Conservation (phyloP, 495 filamentous ascomycete genomes). For the Bathelium albidoporum region DNA sequence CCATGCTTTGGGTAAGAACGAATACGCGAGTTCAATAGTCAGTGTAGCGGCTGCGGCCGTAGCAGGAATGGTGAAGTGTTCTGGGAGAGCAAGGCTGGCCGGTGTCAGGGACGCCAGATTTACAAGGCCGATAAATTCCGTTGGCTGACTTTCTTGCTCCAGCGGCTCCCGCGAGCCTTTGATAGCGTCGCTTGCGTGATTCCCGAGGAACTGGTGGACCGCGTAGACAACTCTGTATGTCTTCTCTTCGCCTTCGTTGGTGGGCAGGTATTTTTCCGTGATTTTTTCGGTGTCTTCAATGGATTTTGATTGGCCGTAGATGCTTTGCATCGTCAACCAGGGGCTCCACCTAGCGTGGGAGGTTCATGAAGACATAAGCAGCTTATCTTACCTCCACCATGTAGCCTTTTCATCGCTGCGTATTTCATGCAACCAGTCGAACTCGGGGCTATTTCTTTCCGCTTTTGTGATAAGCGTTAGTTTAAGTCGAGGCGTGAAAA, state of each 20-base stretch:
- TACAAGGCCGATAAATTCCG: slow-evolving; percentile 13
- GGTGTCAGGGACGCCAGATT: slow-evolving; percentile 7
- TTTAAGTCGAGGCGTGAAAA: slow-evolving; percentile 18
- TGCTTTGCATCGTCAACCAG: slow-evolving; percentile 8
- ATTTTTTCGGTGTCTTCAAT: slow-evolving; percentile 13
- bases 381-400: slow-evolving; percentile 15
- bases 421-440: slow-evolving; percentile 18
- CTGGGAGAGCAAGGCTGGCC: slow-evolving; percentile 10
- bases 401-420: slow-evolving; percentile 16
- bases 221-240: slow-evolving; percentile 15
- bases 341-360: background rate
- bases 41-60: slow-evolving; percentile 6
- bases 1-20: slow-evolving; percentile 15
- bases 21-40: slow-evolving; percentile 16
- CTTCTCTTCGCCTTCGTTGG: slow-evolving; percentile 5
- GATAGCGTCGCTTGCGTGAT: background rate
- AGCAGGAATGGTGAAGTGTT: slow-evolving; percentile 7
- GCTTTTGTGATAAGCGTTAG: slow-evolving; percentile 17
- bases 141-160: background rate
- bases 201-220: slow-evolving; percentile 13
- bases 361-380: background rate
- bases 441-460: slow-evolving; percentile 14
- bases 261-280: slow-evolving; percentile 6
- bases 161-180: background rate
- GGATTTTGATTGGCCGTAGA: slow-evolving; percentile 11